Base-by-base conservation (phyloP, 352 stramenopile species). In the Globisporangium alternatum region DNA sequence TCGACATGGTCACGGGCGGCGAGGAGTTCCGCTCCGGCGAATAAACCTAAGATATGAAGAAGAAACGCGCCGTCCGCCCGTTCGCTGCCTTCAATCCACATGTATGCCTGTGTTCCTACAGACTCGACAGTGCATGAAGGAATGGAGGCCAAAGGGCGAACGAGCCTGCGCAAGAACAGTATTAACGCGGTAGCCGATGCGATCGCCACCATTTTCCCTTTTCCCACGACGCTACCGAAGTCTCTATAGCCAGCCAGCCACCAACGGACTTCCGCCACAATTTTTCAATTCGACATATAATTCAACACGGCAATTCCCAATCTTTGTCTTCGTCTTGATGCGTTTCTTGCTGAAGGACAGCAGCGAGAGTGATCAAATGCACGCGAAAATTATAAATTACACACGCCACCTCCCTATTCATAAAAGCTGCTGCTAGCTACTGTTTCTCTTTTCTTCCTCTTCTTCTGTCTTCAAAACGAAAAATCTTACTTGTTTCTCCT, bases 1-100 rank as follows among this genome's bases (percentile, higher is more conserved):
- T 96, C 66, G 83, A 93, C 69, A 92, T 80, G 78, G 85, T 91
- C 60, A 93, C 85, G 52, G 85, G 85, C 25, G 86, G 86, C 55
- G 87, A 96, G 68, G 83, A 92, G 75, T 94, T 93, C 65, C 82
- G 87, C 53, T 93, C 84, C 69, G 51, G 51, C 28, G 86, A 90
- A 61, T 92, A 91, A 74, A 37, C 31, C 4, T 44, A 57, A 25
- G 47, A 13, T 54, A 31, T 33, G 30, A 41, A 25, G 10, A 31
- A 41, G 33, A 12, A 41, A 15, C 17, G 44, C 37, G 13, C 31
- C 19, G 30, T 60, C 53, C 55, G 10, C 22, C 39, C 19, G 10
- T 10, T 10, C 35, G 22, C 37, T 37, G 25, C 2, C 39, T 21
- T 9, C 35, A 9, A 41, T 41, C 35, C 35, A 12, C 9, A 12